These are phyloP conservation scores for Trypanosoma caninum DNA, from an alignment of 208 protist species.

Conservation along the genomic window DNA sequence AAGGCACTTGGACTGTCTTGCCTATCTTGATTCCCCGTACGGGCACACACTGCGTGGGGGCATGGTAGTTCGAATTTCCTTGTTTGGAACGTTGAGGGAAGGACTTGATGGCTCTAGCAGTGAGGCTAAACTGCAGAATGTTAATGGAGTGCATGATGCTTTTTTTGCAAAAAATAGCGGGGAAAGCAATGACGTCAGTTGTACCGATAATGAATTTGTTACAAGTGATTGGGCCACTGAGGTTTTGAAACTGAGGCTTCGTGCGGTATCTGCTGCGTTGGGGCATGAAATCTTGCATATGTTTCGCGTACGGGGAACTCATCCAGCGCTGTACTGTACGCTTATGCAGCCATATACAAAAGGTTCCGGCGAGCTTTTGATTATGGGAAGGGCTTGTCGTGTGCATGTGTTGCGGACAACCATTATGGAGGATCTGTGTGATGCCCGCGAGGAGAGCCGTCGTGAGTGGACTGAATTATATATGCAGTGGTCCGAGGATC, in stretches of 20 bases:
- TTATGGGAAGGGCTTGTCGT: conserved; percentile 1
- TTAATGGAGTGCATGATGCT: not conserved
- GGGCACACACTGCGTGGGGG: conserved; percentile 14
- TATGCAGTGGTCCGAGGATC: not conserved
- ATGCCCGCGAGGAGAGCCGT: conserved; percentile 14
- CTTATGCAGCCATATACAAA: conserved; percentile 2
- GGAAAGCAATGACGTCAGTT: not conserved
- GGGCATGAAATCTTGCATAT: conserved; percentile 6
- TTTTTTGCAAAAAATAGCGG: not conserved
- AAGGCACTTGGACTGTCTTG: conserved; percentile 63
- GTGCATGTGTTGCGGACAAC: conserved; percentile 16
- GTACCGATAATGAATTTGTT: not conserved
- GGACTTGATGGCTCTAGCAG: not conserved
- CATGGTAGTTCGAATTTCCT: conserved; percentile 11
- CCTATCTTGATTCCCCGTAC: conserved; percentile 45
- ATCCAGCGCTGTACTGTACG: conserved; percentile 14
- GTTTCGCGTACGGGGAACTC: conserved; percentile 12
- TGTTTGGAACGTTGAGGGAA: not conserved
- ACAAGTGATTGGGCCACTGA: not conserved
- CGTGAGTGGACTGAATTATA: conserved; percentile 8
- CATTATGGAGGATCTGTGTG: conserved; percentile 18
- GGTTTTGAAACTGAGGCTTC: conserved; percentile 2
- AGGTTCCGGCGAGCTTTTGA: not conserved
- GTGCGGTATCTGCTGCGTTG: conserved; percentile 3
- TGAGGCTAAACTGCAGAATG: not conserved